A percentile compares a stretch with the other conserved stretches of the same genome.
Evolutionary conservation across 768 basidiomycete genomes (phyloP).

Genomic region (Zangia roseola): DNA sequence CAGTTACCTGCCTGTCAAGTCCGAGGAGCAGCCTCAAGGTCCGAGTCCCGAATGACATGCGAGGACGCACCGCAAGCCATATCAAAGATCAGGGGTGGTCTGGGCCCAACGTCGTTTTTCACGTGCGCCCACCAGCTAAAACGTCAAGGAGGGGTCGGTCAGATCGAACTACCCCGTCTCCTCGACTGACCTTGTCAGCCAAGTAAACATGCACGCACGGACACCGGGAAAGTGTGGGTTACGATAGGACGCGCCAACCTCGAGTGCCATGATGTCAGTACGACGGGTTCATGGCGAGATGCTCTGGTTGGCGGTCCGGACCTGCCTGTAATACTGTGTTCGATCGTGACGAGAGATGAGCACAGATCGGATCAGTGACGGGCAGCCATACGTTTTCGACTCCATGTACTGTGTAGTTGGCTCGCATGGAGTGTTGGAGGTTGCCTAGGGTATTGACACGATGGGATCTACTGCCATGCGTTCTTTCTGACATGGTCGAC

Average conservation of each 20-base stretch:
- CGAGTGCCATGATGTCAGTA: background rate
- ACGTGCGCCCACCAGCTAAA: constrained; percentile 29
- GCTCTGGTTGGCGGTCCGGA: background rate
- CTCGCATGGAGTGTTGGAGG: constrained; percentile 44
- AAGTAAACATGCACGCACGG: constrained; percentile 50
- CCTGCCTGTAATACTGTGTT: constrained; percentile 30
- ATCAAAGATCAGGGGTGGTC: constrained; percentile 26
- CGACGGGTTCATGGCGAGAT: background rate
- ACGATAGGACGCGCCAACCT: constrained; percentile 66
- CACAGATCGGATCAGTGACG: background rate
- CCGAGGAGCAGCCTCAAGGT: background rate
- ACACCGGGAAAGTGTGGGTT: constrained; percentile 74
- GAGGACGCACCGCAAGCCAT: constrained; percentile 29
- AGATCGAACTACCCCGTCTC: background rate
- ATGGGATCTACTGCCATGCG: constrained; percentile 21
- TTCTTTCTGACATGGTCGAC: constrained; percentile 6
- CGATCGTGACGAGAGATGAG: constrained; percentile 4
- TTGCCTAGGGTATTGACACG: constrained; percentile 24
- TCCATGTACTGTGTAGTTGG: constrained; percentile 52
- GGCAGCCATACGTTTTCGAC: constrained; percentile 51
- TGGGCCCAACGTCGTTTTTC: constrained; percentile 4
- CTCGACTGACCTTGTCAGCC: constrained; percentile 47
- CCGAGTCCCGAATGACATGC: background rate
- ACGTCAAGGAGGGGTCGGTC: constrained; percentile 9
- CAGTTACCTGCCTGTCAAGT: constrained; percentile 24